Evolutionary conservation across 495 filamentous ascomycete genomes (phyloP).

Genomic region (Sphaerosporella brunnea): DNA sequence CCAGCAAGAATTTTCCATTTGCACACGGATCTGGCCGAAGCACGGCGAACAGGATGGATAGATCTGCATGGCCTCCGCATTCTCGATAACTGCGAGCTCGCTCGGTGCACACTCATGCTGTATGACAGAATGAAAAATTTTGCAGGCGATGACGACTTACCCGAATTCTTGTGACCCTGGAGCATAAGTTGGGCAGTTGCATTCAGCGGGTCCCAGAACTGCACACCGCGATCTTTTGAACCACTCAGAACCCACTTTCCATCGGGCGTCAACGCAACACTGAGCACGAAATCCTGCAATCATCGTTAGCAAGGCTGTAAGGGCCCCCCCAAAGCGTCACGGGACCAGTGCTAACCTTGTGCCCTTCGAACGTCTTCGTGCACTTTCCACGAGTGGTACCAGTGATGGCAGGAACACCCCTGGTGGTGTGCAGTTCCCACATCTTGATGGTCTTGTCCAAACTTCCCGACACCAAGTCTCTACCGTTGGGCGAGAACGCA

Average conservation of each 20-base stretch:
- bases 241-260: constrained; percentile 80
- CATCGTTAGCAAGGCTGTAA: neutral
- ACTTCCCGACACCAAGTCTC: constrained; percentile 74
- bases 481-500: constrained; percentile 73
- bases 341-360: constrained; percentile 46
- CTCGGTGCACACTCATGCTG: too few relatives aligned
- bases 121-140: too few relatives aligned
- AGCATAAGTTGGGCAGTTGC: constrained; percentile 82
- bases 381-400: constrained; percentile 61
- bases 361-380: constrained; percentile 76
- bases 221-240: constrained; percentile 76
- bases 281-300: constrained; percentile 70
- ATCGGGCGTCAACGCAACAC: constrained; percentile 73
- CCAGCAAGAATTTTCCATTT: neutral
- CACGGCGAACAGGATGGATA: neutral
- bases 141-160: too few relatives aligned
- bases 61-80: constrained; percentile 6
- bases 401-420: constrained; percentile 41
- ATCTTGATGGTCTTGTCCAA: constrained; percentile 91
- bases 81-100: too few relatives aligned
- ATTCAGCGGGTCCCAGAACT: constrained; percentile 82
- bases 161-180: constrained; percentile 81
- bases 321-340: constrained; percentile 3
- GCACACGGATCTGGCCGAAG: neutral
- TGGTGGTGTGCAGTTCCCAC: constrained; percentile 65